Evolutionary conservation across 495 filamentous ascomycete species (phyloP).

Genomic region (Penicillium cinerascens): DNA sequence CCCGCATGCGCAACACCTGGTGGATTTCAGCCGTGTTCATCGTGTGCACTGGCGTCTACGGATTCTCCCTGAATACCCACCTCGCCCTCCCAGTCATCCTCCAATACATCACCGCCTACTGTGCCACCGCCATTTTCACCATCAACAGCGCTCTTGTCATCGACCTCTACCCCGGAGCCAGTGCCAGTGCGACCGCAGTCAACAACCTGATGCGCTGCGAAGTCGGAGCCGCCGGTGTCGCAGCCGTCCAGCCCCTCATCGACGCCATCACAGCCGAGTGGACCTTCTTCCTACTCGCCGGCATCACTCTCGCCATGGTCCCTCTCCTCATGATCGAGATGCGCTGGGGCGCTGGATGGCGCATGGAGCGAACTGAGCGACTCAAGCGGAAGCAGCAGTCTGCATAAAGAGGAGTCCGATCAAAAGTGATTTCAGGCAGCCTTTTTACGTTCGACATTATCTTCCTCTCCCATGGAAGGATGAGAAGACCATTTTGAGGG

Average conservation of each 20-base stretch:
- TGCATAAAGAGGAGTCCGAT: background rate
- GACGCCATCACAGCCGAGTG: slow-evolving; percentile 55
- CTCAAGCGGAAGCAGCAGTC: slow-evolving; percentile 14
- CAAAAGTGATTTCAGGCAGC: background rate
- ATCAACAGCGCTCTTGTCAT: slow-evolving; percentile 60
- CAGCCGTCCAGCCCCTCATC: slow-evolving; percentile 60
- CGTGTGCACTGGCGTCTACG: slow-evolving; percentile 28
- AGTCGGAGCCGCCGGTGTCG: slow-evolving; percentile 63
- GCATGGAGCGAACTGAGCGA: slow-evolving; percentile 26
- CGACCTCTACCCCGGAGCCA: slow-evolving; percentile 59
- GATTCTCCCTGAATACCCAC: slow-evolving; percentile 27
- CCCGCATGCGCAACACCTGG: slow-evolving; percentile 44
- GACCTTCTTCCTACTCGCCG: slow-evolving; percentile 59
- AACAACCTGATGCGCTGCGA: slow-evolving; percentile 69
- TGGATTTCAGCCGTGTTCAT: slow-evolving; percentile 40
- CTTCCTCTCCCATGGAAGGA: background rate
- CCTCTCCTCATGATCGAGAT: slow-evolving; percentile 38
- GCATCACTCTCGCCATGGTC: slow-evolving; percentile 33
- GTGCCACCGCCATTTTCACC: slow-evolving; percentile 47
- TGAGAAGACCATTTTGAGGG: background rate
- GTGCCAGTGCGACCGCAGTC: slow-evolving; percentile 64
- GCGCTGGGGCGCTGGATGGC: slow-evolving; percentile 46
- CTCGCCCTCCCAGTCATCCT: slow-evolving; percentile 55
- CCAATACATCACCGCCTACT: slow-evolving; percentile 50
- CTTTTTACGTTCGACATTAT: background rate